These are phyloP conservation scores for Aeschynomene evenia DNA, from an alignment of 306 rosid genomes.

Conservation along the genomic window DNA sequence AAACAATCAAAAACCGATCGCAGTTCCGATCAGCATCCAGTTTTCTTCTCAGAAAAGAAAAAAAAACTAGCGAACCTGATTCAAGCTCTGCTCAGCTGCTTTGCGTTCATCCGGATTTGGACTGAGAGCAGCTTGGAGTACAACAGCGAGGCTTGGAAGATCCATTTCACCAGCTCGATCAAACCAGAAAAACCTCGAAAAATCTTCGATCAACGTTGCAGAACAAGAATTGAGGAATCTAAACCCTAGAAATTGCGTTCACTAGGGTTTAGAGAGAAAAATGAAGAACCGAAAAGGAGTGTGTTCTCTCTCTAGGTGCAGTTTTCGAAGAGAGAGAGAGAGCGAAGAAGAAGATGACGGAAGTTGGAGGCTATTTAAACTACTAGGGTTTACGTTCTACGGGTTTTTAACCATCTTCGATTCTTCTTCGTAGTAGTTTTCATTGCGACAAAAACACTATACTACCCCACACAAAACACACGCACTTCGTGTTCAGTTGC, in stretches of 20 bases:
- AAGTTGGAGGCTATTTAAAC: slow-evolving; percentile 56
- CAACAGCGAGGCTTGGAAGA: slow-evolving; percentile 69
- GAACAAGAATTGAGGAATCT: slow-evolving; percentile 24
- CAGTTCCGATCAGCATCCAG: slow-evolving; percentile 14
- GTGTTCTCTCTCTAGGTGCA: neutral
- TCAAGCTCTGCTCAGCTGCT: slow-evolving; percentile 87
- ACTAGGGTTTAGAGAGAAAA: slow-evolving; percentile 53
- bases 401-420: slow-evolving; percentile 37
- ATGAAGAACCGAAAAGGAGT: slow-evolving; percentile 34
- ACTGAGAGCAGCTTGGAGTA: slow-evolving; percentile 94
- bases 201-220: neutral
- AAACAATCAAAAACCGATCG: neutral
- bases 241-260: slow-evolving; percentile 42
- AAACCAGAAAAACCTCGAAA: neutral
- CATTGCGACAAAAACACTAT: neutral
- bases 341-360: neutral
- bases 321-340: neutral
- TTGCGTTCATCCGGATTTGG: slow-evolving; percentile 88
- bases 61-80: slow-evolving; percentile 54
- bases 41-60: neutral
- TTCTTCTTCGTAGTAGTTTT: slow-evolving; percentile 6
- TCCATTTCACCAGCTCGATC: slow-evolving; percentile 56
- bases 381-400: slow-evolving; percentile 80
- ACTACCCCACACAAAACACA: neutral
- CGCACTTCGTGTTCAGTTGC: neutral